Conservation (phyloP, 2,329 filamentous ascomycete species). For the Dactylellina haptotyla region DNA sequence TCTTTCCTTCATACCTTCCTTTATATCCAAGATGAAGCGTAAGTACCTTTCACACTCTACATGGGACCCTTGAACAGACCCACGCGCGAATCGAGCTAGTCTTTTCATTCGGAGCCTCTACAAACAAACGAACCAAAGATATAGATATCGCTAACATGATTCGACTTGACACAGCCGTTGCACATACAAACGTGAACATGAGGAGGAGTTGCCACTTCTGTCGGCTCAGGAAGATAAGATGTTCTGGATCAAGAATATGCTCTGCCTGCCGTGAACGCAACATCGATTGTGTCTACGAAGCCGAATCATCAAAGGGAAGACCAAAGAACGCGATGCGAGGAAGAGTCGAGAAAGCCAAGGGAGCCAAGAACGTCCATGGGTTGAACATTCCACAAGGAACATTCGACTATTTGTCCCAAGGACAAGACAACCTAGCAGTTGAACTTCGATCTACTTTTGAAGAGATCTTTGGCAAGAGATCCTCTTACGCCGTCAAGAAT, state of each 20-base stretch:
- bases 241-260: conserved; percentile 54
- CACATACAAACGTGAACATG: conserved; percentile 51
- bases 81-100: background rate
- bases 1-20: conserved; percentile 48
- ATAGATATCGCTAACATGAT: conserved; percentile 19
- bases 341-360: conserved; percentile 43
- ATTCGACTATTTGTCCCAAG: conserved; percentile 37
- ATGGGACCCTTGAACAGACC: background rate
- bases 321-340: conserved; percentile 52
- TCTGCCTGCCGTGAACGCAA: conserved; percentile 54
- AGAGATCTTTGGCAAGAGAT: conserved; percentile 51
- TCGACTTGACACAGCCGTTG: conserved; percentile 21
- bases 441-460: conserved; percentile 44
- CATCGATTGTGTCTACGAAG: conserved; percentile 55
- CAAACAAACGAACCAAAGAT: background rate
- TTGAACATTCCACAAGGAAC: conserved; percentile 33
- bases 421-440: conserved; percentile 44
- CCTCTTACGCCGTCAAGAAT: conserved; percentile 37
- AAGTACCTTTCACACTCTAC: conserved; percentile 28
- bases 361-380: conserved; percentile 24
- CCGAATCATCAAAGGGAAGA: conserved; percentile 54
- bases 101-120: background rate
- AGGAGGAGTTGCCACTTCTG: conserved; percentile 56
- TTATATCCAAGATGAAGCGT: conserved; percentile 53
- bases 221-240: conserved; percentile 53